Percentiles rank a stretch among this genome's conserved stretches.
Conservation (phyloP, 345 rosid species). For the Rhodamnia argentea region DNA sequence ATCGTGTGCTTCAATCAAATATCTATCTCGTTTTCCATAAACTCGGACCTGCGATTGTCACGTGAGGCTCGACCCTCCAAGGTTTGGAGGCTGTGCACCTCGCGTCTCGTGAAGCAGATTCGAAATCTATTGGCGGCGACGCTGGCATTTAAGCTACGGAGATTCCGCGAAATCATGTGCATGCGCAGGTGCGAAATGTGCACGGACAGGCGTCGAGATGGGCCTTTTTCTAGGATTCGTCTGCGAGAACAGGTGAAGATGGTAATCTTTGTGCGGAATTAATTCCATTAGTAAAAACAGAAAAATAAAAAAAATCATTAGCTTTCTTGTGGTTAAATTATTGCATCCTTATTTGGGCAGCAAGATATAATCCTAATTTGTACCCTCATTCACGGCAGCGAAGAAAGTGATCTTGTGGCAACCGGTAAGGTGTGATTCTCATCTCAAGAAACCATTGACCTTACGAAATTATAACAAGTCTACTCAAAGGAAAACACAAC, state of each 20-base stretch:
- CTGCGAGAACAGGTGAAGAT: neutral
- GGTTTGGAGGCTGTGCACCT: neutral
- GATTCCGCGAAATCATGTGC: neutral
- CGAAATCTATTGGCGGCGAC: neutral
- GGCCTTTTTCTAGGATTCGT: neutral
- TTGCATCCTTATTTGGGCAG: neutral
- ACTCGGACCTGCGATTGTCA: neutral
- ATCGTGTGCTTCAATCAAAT: neutral
- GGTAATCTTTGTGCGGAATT: neutral
- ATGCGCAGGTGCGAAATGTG: neutral
- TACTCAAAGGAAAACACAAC: neutral
- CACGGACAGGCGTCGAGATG: accelerated
- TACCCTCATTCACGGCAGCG: neutral
- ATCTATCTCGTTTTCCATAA: neutral
- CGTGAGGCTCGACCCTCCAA: neutral
- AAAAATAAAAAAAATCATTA: neutral
- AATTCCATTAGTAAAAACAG: neutral
- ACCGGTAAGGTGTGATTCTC: neutral
- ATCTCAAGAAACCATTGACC: neutral
- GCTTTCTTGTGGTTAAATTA: neutral
- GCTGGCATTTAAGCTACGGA: neutral
- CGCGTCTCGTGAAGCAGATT: neutral
- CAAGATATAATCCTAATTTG: neutral
- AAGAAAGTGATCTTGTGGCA: neutral
- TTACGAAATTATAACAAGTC: neutral